phyloP scores from a whole-genome alignment of 2,329 filamentous ascomycete genomes.

The Sphaerulina populicola region DNA sequence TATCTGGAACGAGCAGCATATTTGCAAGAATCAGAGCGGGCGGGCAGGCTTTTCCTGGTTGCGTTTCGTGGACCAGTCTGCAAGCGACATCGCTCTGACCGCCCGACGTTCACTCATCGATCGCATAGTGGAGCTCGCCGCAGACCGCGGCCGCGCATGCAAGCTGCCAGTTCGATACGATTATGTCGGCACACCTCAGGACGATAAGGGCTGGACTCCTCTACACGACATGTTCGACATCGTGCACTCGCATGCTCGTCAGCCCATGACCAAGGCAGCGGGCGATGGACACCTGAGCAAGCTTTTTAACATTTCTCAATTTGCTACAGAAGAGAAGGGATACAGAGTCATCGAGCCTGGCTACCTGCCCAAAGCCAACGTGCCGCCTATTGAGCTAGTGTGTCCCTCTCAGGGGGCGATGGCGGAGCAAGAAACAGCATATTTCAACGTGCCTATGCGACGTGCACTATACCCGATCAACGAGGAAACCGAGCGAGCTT shows the following conservation, averaged over 20 bases:
- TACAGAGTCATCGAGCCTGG: constrained; percentile 73
- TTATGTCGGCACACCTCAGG: constrained; percentile 49
- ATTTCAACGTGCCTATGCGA: constrained; percentile 74
- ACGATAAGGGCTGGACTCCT: constrained; percentile 51
- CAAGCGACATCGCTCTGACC: constrained; percentile 61
- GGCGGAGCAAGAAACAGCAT: constrained; percentile 58
- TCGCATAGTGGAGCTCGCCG: constrained; percentile 56
- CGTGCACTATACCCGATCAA: constrained; percentile 62
- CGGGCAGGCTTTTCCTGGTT: constrained; percentile 73
- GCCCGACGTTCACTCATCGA: constrained; percentile 65
- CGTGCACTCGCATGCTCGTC: constrained; percentile 57
- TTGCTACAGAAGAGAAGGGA: constrained; percentile 59
- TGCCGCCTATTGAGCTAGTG: constrained; percentile 74
- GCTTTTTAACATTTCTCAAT: constrained; percentile 69
- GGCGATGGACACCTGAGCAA: constrained; percentile 62
- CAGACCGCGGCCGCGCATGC: constrained; percentile 49
- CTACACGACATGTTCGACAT: constrained; percentile 76
- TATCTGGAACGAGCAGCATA: constrained; percentile 75
- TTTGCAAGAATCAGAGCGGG: constrained; percentile 54
- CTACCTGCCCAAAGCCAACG: constrained; percentile 66
- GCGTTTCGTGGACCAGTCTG: constrained; percentile 71
- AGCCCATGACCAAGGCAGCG: constrained; percentile 60
- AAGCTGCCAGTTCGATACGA: constrained; percentile 57
- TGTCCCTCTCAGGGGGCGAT: constrained; percentile 59
- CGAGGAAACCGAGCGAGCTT: constrained; percentile 58